Evolutionary conservation across 495 filamentous ascomycete species (phyloP).

Genomic region (Articulospora tetracladia): DNA sequence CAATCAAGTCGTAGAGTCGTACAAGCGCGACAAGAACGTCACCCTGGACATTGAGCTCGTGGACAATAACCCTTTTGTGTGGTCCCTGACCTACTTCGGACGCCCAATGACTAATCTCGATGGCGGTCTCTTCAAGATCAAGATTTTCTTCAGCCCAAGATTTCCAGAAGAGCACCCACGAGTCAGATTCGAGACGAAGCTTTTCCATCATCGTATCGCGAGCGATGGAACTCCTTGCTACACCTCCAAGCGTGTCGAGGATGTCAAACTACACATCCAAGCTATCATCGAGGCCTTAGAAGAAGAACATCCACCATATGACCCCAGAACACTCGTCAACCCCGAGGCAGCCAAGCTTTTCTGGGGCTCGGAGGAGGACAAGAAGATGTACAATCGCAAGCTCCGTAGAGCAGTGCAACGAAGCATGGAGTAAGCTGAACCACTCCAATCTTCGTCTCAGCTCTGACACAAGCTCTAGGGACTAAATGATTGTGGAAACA

Average conservation of each 20-base stretch:
- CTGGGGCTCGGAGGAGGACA: conserved; percentile 78
- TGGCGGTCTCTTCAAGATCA: conserved; percentile 83
- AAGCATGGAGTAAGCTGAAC: conserved; percentile 47
- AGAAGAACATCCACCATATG: conserved; percentile 82
- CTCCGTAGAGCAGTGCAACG: conserved; percentile 60
- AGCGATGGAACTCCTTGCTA: conserved; percentile 79
- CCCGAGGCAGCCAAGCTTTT: conserved; percentile 81
- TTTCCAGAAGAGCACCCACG: conserved; percentile 93
- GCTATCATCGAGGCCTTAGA: conserved; percentile 81
- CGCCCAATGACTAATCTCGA: conserved; percentile 91
- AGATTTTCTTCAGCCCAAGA: conserved; percentile 75
- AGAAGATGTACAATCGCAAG: conserved; percentile 78
- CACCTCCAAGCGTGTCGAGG: conserved; percentile 66
- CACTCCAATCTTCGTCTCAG: neutral
- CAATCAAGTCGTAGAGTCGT: conserved; percentile 74
- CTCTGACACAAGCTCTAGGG: neutral
- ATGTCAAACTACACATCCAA: conserved; percentile 79
- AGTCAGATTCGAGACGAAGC: conserved; percentile 69
- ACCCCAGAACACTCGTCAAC: conserved; percentile 85
- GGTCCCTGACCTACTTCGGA: conserved; percentile 76
- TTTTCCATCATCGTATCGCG: conserved; percentile 90
- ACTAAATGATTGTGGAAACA: neutral
- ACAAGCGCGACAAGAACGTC: conserved; percentile 62
- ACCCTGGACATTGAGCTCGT: conserved; percentile 72
- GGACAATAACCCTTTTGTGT: conserved; percentile 66